Percentiles rank a stretch among this genome's conserved stretches.
Evolutionary conservation across 2,329 filamentous ascomycete genomes (phyloP).

Genomic region (Epichloe coenophiala): DNA sequence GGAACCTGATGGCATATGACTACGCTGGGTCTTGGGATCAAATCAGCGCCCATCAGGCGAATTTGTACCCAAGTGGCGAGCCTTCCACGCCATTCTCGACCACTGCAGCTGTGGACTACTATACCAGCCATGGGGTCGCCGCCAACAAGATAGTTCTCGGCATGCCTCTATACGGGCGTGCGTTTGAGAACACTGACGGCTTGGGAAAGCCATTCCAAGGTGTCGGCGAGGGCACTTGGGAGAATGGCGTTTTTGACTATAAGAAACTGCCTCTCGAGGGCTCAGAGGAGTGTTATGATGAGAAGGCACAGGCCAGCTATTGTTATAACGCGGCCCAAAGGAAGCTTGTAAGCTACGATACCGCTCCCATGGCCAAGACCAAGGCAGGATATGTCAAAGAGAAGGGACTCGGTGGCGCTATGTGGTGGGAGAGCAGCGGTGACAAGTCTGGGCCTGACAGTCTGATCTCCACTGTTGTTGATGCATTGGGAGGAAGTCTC

Average conservation of each 20-base stretch:
- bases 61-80: constrained; percentile 52
- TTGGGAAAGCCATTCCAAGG: constrained; percentile 57
- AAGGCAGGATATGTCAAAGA: constrained; percentile 63
- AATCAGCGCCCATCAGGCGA: constrained; percentile 63
- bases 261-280: constrained; percentile 65
- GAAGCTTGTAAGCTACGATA: constrained; percentile 71
- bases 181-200: constrained; percentile 68
- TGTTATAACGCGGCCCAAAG: constrained; percentile 53
- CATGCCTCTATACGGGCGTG: constrained; percentile 84
- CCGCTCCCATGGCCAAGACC: constrained; percentile 45
- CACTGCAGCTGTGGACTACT: constrained; percentile 54
- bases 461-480: constrained; percentile 53
- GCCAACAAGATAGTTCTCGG: constrained; percentile 70
- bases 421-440: constrained; percentile 92
- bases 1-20: constrained; percentile 83
- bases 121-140: constrained; percentile 50
- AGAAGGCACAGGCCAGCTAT: constrained; percentile 55
- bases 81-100: constrained; percentile 67
- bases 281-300: constrained; percentile 50
- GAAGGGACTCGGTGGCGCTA: constrained; percentile 65
- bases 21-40: constrained; percentile 73
- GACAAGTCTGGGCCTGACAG: constrained; percentile 55
- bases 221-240: constrained; percentile 69
- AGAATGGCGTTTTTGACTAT: constrained; percentile 77
- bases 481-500: constrained; percentile 43